A percentile compares a stretch with the other conserved stretches of the same genome.
phyloP scores from a whole-genome alignment of 106 monocot genomes.

The Allium cepa region DNA sequence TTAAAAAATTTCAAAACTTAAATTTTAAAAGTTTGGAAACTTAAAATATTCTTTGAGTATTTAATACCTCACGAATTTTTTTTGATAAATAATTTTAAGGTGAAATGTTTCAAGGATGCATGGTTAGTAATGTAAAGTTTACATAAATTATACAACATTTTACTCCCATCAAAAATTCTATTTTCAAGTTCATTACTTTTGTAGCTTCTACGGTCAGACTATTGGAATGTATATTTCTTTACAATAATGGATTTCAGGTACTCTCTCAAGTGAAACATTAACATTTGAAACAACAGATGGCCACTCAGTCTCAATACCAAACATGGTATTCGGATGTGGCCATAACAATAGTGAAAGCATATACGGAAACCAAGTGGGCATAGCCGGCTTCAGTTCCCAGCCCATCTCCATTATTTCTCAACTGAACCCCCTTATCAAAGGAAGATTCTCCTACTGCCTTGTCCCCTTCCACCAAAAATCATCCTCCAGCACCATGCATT shows the following conservation, averaged over 20 bases:
- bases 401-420: constrained; percentile 13
- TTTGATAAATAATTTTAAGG: too few species aligned
- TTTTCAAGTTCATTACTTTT: too few species aligned
- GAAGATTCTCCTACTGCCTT: constrained; percentile 22
- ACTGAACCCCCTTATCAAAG: not conserved
- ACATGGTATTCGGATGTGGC: constrained; percentile 11
- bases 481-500: constrained; percentile 10
- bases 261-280: constrained; percentile 6
- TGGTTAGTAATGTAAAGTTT: too few species aligned
- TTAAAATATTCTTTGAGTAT: too few species aligned
- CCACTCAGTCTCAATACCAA: not conserved
- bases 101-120: too few species aligned
- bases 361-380: constrained; percentile 6
- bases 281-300: constrained; percentile 10
- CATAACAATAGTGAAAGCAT: constrained; percentile 19
- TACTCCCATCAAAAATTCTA: too few species aligned
- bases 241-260: not conserved
- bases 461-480: constrained; percentile 7
- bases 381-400: constrained; percentile 7
- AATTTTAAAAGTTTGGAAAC: too few species aligned
- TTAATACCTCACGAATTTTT: not conserved
- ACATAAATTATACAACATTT: too few species aligned
- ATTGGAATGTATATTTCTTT: not conserved
- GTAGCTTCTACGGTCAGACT: too few species aligned
- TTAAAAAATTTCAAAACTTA: too few species aligned